Evolutionary conservation across 2,329 filamentous ascomycete genomes (phyloP), one percentile per base, ranked within the genome.

Genomic region (Hysterium pulicare): DNA sequence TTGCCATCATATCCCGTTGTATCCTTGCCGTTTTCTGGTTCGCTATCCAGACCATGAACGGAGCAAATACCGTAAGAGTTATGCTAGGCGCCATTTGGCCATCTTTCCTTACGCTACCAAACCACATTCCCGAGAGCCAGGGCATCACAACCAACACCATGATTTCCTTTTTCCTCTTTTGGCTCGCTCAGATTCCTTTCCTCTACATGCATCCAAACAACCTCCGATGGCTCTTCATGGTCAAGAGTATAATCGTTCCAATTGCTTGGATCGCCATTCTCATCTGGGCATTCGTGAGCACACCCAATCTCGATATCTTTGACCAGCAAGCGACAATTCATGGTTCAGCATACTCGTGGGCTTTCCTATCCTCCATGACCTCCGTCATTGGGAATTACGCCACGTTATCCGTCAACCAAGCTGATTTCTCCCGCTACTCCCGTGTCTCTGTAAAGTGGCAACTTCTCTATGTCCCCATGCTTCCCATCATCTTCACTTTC

Each of bases 1-100:
- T 80, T 28, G 71, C 75, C 19, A 76, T 80, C 40, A 53, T 79
- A 6, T 76, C 73, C 0, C 69, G 77, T 9, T 69, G 71, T 30
- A 73, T 80, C 42, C 70, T 80, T 3, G 77, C 76, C 4, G 58
- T 79, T 15, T 79, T 81, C 61, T 81, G 78, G 84, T 79, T 84
- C 40, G 80, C 81, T 0, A 83, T 86, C 35, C 81, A 85, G 50
- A 79, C 77, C 31, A 79, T 80, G 46, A 83, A 82, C 48, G 82
- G 82, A 0, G 80, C 76, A 0, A 76, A 78, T 43, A 69, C 71
- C 0, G 68, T 78, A 7, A 65, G 67, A 4, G 72, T 74, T 33
- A 77, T 78, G 63, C 53, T 79, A 11, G 70, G 71, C 6, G 76
- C 77, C 2, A 79, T 81, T 48, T 82, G 78, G 75, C 79, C 80